phyloP scores from a whole-genome alignment of 352 stramenopile genomes.

The Pythium plurisporium region DNA sequence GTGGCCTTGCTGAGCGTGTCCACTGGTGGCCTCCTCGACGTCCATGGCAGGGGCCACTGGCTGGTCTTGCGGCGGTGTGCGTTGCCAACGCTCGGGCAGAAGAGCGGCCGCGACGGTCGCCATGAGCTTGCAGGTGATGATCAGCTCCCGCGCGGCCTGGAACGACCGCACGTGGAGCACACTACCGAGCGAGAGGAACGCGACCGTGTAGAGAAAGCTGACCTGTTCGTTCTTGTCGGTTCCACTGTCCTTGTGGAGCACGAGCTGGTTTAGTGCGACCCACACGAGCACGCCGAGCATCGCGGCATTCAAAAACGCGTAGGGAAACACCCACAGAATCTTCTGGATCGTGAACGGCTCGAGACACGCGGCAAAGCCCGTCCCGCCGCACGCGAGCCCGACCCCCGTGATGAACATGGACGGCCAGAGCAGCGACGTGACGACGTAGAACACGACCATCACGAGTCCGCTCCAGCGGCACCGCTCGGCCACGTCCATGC shows the following conservation, averaged over 20 bases:
- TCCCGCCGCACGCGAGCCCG: neutral
- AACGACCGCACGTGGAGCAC: conserved; percentile 9
- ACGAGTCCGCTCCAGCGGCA: conserved; percentile 13
- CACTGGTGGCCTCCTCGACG: neutral
- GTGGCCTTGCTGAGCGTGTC: neutral
- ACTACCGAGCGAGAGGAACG: neutral
- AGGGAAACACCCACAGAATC: conserved; percentile 12
- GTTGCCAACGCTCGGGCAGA: conserved; percentile 1
- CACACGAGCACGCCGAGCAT: conserved; percentile 8
- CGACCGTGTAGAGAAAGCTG: conserved; percentile 5
- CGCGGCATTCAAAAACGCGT: conserved; percentile 8
- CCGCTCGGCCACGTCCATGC: conserved; percentile 13
- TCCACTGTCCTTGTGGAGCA: neutral
- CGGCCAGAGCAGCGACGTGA: conserved; percentile 17
- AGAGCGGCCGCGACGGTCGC: neutral
- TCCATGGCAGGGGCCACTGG: neutral
- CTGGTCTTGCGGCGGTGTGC: neutral
- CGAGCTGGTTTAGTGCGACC: neutral
- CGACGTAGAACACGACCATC: conserved; percentile 10
- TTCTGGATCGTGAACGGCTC: conserved; percentile 11
- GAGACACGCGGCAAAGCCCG: conserved; percentile 1
- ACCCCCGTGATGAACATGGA: conserved; percentile 9
- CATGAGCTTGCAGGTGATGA: conserved; percentile 3
- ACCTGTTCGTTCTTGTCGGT: neutral
- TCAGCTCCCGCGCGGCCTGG: neutral